Base-by-base conservation (phyloP, 2,329 filamentous ascomycete species). In the Thelonectria olida region DNA sequence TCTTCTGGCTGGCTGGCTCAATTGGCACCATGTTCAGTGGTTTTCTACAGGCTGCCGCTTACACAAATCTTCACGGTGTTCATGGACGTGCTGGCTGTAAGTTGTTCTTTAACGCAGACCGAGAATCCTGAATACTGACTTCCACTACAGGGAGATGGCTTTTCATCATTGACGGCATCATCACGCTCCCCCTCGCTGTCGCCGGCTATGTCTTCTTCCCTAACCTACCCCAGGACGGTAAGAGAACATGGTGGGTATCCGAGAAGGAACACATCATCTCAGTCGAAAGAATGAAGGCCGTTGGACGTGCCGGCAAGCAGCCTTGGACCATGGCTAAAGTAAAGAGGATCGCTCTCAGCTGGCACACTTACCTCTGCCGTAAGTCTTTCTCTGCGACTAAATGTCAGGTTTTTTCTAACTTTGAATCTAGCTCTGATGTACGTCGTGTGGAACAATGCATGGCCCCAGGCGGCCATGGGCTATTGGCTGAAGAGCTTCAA, bases 401-500 rank as follows among this genome's bases (percentile, higher is more conserved):
- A 2, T 9, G 9, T 27, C 20, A 20, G 7, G 13, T 10, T 1
- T 13, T 7, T 28, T 5, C 57, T 60, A 15, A 57, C 25, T 1
- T 15, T 15, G 4, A 12, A 23, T 2, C 12, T 13, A 67, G 64
- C 64, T 2, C 5, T 65, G 10, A 36, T 65, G 2, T 67, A 67
- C 8, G 36, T 67, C 25, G 39, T 67, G n/a, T 67, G 64, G 64
- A 67, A 67, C 17, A 67, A 67, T 9, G 64, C 55, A 19, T 54
- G 42, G 23, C 64, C 64, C 1, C 64, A 65, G 15, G 34, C 39
- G 7, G 63, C 56, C 13, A 67, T 67, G 64, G 64, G 64, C 4
- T 67, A 59, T 52, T 67, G 64, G 64, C n/a, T 67, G 7, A 67
- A 67, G 47, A 67, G 64, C 19, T 67, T 67, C 54, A 67, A 67